phyloP scores from a whole-genome alignment of 2,329 filamentous ascomycete genomes.

The Fusarium oligoseptatum region DNA sequence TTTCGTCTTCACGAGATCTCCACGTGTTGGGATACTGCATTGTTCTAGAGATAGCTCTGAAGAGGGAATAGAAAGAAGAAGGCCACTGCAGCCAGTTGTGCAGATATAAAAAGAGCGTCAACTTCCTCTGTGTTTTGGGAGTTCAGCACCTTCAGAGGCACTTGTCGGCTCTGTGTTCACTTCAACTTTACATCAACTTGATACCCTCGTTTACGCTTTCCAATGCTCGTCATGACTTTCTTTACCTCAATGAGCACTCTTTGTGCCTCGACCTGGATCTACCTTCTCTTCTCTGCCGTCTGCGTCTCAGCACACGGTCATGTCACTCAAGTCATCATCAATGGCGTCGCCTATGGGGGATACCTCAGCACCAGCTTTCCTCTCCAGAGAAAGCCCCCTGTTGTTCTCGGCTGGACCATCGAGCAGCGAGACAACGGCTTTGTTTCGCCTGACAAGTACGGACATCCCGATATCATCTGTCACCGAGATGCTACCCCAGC shows the following conservation, averaged over 20 bases:
- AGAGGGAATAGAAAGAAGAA: neutral
- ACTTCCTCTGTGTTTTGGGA: neutral
- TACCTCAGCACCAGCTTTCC: conserved; percentile 56
- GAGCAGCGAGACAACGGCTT: conserved; percentile 60
- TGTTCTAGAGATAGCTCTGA: neutral
- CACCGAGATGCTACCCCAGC: conserved; percentile 58
- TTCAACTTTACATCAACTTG: conserved; percentile 14
- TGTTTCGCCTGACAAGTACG: conserved; percentile 61
- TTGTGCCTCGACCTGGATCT: conserved; percentile 19
- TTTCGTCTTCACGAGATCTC: conserved; percentile 28
- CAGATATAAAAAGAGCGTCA: conserved; percentile 31
- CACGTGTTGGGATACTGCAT: neutral
- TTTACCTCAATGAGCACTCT: conserved; percentile 14
- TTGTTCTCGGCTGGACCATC: conserved; percentile 57
- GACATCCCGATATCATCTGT: conserved; percentile 62
- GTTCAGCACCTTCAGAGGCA: neutral
- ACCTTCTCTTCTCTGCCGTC: conserved; percentile 21
- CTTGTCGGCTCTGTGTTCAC: neutral
- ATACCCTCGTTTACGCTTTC: conserved; percentile 25
- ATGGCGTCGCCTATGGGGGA: conserved; percentile 57
- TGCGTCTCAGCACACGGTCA: conserved; percentile 56
- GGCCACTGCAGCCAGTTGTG: neutral
- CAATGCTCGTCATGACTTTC: conserved; percentile 18
- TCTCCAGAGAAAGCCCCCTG: conserved; percentile 54
- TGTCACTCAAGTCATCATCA: conserved; percentile 58